Base-by-base conservation (phyloP, 2,329 filamentous ascomycete species). In the Stemphylium lycopersici region DNA sequence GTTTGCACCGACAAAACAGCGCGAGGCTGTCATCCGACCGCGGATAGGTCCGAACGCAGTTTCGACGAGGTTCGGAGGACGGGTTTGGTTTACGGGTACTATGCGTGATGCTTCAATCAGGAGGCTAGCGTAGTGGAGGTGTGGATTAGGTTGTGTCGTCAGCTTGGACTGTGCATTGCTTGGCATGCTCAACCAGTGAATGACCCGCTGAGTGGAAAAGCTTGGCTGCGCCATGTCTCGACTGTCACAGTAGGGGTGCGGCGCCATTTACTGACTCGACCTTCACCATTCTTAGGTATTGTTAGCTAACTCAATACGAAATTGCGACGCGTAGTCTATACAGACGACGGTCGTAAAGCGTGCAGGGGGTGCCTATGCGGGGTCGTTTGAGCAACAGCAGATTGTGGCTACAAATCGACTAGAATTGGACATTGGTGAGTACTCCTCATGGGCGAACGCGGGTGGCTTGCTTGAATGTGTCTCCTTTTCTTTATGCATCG, bases 91-190 rank as follows among this genome's bases (percentile, higher is more conserved):
- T 8, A 11, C 26, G 6, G 26, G 26, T 36, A 36, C 32, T 45
- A n/a, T 36, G 38, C 31, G 16, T 34, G 42, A 36, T n/a, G 42
- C 31, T 24, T 20, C n/a, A 13, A 26, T 8, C 31, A 37, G 39
- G 33, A 44, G 15, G 10, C 11, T 40, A 10, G 36, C 18, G 24
- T 20, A 48, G 26, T 33, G 33, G 29, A 38, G 39, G 32, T 24
- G 32, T 36, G 18, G 42, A 45, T 36, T 29, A 29, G 22, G 33
- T 34, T 38, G 48, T 41, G 46, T 51, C 48, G 48, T 51, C 34
- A 45, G 37, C 47, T 29, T 32, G 32, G 42, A 45, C 42, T 26
- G 42, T 45, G 42, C 42, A 36, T 29, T 36, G 15, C 49, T 48
- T 52, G 37, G 49, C 49, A 10, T 37, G 24, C 29, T 33, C 38